Percentiles rank a stretch among this genome's conserved stretches.
These are phyloP conservation scores for Nephromyces sp. DNA, from an alignment of 169 alveolate species.

Conservation along the genomic window DNA sequence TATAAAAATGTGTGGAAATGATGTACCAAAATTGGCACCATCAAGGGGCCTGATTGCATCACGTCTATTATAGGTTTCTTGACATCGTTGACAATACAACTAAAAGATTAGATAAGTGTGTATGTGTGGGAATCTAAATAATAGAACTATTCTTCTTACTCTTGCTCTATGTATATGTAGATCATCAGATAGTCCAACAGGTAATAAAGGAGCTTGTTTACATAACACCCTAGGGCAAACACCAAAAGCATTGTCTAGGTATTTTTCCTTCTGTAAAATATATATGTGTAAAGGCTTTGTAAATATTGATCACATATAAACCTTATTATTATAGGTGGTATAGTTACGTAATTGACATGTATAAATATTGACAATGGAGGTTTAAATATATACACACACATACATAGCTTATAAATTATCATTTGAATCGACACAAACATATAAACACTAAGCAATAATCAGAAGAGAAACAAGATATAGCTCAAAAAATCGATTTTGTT, in stretches of 20 bases:
- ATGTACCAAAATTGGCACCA: conserved; percentile 83
- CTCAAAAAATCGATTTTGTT: too few species aligned
- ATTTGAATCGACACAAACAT: too few species aligned
- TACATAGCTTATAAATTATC: too few species aligned
- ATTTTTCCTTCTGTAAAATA: conserved; percentile 83
- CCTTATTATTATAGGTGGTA: too few species aligned
- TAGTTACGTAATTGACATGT: too few species aligned
- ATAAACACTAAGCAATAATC: too few species aligned
- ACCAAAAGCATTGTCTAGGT: conserved; percentile 88
- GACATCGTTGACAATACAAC: conserved; percentile 90
- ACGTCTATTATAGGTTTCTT: conserved; percentile 73
- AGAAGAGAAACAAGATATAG: too few species aligned
- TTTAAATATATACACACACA: too few species aligned
- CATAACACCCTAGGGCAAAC: conserved; percentile 93
- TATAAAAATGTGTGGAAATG: conserved; percentile 73
- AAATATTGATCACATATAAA: too few species aligned
- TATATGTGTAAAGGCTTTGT: too few species aligned
- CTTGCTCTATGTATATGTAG: conserved; percentile 5
- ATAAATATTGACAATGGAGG: too few species aligned
- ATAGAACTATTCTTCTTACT: not conserved
- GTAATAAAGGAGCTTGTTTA: conserved; percentile 83
- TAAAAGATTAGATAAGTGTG: conserved; percentile 27
- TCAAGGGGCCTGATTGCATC: conserved; percentile 55
- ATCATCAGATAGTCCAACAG: conserved; percentile 71
- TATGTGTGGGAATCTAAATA: not conserved